Conservation (phyloP, 352 stramenopile genomes). For the Pythium guiyangense region DNA sequence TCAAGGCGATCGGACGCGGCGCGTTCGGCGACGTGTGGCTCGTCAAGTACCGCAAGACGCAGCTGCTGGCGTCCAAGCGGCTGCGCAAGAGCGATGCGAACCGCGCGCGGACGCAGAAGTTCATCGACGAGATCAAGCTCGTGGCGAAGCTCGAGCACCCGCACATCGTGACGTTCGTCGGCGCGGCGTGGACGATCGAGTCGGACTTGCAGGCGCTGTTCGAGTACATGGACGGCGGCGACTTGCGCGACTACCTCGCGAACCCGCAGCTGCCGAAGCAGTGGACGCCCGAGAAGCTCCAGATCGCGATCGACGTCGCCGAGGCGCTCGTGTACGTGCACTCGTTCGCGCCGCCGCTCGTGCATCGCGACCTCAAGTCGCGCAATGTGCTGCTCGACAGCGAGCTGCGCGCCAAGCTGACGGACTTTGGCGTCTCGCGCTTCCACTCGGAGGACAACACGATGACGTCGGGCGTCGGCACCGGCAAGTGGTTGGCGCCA, state of each 20-base stretch:
- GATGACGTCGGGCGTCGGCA: conserved; percentile 47
- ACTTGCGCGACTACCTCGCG: too few relatives aligned
- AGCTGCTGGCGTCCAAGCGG: conserved; percentile 21
- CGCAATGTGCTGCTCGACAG: too few relatives aligned
- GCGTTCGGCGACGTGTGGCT: conserved; percentile 6
- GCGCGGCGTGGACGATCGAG: conserved; percentile 49
- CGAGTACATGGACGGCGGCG: conserved; percentile 61
- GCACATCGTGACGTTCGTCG: conserved; percentile 43
- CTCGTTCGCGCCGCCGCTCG: too few relatives aligned
- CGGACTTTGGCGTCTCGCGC: conserved; percentile 52
- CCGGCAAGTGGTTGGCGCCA: too few relatives aligned
- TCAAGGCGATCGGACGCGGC: conserved; percentile 9
- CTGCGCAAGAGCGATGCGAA: conserved; percentile 14
- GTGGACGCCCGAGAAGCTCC: too few relatives aligned
- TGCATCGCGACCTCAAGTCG: too few relatives aligned
- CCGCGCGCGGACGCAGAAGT: conserved; percentile 28
- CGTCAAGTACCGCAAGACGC: conserved; percentile 5
- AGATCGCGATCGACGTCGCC: too few relatives aligned
- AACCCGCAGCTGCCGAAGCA: too few relatives aligned
- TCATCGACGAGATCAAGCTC: conserved; percentile 19
- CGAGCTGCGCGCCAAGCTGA: conserved; percentile 63
- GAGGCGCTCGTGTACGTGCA: too few relatives aligned
- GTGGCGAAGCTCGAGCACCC: conserved; percentile 5
- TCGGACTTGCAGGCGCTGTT: conserved; percentile 50
- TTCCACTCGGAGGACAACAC: conserved; percentile 37